Conservation (phyloP, 192 early-diverging fungal genomes). For the Mortierella antarctica region DNA sequence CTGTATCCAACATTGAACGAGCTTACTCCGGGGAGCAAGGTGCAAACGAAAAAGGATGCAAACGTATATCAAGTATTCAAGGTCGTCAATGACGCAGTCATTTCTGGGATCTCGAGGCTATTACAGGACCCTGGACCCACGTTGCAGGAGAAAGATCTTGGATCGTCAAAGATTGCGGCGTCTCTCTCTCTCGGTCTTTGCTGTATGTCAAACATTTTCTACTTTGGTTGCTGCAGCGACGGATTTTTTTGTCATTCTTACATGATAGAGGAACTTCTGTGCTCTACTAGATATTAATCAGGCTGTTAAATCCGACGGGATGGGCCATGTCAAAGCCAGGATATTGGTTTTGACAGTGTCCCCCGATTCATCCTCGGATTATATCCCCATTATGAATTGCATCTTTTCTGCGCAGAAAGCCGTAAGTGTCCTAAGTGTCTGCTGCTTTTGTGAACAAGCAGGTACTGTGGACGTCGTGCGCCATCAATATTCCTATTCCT, state of each 20-base stretch:
- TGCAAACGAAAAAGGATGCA: slow-evolving; percentile 55
- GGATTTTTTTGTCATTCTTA: too few relatives aligned
- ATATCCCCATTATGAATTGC: slow-evolving; percentile 97
- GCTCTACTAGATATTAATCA: slow-evolving; percentile 72
- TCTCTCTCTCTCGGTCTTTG: slow-evolving; percentile 71
- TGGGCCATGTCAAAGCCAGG: slow-evolving; percentile 73
- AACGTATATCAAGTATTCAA: slow-evolving; percentile 70
- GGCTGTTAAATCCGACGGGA: slow-evolving; percentile 64
- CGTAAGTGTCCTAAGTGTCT: slow-evolving; percentile 64
- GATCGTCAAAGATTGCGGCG: slow-evolving; percentile 67
- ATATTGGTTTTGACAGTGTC: slow-evolving; percentile 90
- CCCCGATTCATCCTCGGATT: slow-evolving; percentile 86
- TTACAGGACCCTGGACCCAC: slow-evolving; percentile 47
- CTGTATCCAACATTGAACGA: slow-evolving; percentile 62
- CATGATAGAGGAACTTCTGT: not conserved
- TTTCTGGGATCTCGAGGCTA: slow-evolving; percentile 49
- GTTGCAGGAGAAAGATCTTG: slow-evolving; percentile 43
- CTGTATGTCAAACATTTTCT: slow-evolving; percentile 50
- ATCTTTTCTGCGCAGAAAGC: slow-evolving; percentile 96
- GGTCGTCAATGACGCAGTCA: slow-evolving; percentile 62
- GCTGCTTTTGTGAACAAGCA: not conserved
- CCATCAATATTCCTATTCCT: not conserved
- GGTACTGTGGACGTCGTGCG: not conserved
- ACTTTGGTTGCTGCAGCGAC: not conserved
- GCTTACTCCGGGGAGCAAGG: slow-evolving; percentile 18